Evolutionary conservation across 2,329 filamentous ascomycete genomes (phyloP).

Genomic region (Fusarium sp.): DNA sequence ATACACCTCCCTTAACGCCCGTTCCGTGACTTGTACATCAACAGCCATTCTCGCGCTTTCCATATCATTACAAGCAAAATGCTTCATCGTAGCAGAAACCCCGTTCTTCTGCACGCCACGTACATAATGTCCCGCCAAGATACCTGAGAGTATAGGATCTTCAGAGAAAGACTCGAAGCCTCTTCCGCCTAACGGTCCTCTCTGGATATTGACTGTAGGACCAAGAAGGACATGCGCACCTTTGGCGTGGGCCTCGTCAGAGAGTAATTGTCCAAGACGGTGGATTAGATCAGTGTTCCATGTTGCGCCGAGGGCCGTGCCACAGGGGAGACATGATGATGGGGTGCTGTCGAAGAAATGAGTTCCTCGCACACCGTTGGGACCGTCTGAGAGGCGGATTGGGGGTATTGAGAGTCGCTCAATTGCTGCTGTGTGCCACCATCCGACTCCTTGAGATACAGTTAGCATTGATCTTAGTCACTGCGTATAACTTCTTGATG

Average conservation of each 20-base stretch:
- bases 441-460: not conserved
- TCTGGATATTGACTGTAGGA: not conserved
- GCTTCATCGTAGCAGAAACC: constrained; percentile 21
- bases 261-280: not conserved
- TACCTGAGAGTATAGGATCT: not conserved
- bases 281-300: not conserved
- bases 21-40: not conserved
- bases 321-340: constrained; percentile 35
- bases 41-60: constrained; percentile 23
- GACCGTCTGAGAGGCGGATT: constrained; percentile 28
- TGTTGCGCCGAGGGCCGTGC: constrained; percentile 16
- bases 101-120: constrained; percentile 6
- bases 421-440: constrained; percentile 32
- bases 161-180: constrained; percentile 1
- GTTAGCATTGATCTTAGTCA: too few species aligned
- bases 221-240: not conserved
- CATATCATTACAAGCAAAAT: constrained; percentile 31
- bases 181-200: not conserved
- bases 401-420: constrained; percentile 19
- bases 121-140: not conserved
- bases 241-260: not conserved
- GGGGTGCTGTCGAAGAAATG: constrained; percentile 39
- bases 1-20: not conserved
- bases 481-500: too few species aligned
- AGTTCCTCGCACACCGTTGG: constrained; percentile 37